A percentile compares a stretch with the other conserved stretches of the same genome.
Conservation (phyloP, 1,284 basidiomycete genomes). For the Ustanciosporium gigantosporum region DNA sequence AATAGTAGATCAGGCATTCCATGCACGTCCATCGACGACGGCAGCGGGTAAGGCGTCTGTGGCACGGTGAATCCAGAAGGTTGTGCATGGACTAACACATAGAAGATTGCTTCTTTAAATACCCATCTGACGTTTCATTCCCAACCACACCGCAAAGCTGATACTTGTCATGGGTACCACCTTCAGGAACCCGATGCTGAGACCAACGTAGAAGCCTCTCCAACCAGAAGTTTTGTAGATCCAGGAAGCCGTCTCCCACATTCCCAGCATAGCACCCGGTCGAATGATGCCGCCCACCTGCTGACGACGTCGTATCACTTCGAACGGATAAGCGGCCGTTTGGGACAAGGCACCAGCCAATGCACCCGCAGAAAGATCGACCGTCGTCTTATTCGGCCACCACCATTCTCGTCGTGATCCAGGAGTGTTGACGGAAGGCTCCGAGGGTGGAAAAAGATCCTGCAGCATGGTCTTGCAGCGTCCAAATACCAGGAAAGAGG, state of each 20-base stretch:
- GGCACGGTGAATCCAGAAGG: too few species aligned
- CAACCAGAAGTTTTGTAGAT: slow-evolving; percentile 76
- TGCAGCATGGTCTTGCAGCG: slow-evolving; percentile 54
- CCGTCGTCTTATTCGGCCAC: slow-evolving; percentile 58
- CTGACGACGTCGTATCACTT: slow-evolving; percentile 89
- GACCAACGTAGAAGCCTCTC: slow-evolving; percentile 89
- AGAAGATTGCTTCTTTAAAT: slow-evolving; percentile 41
- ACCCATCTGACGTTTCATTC: slow-evolving; percentile 58
- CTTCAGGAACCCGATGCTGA: slow-evolving; percentile 92
- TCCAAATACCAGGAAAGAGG: slow-evolving; percentile 75
- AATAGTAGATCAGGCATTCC: too few species aligned
- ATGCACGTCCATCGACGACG: too few species aligned
- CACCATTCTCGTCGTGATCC: slow-evolving; percentile 35
- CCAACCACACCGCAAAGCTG: slow-evolving; percentile 57
- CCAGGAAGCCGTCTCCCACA: slow-evolving; percentile 58
- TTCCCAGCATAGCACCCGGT: slow-evolving; percentile 52
- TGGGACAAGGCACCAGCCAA: slow-evolving; percentile 87
- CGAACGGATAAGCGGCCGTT: slow-evolving; percentile 93
- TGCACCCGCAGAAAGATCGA: slow-evolving; percentile 78
- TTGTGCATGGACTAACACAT: too few species aligned
- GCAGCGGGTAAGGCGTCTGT: too few species aligned
- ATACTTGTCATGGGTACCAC: slow-evolving; percentile 87
- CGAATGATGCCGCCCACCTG: slow-evolving; percentile 76
- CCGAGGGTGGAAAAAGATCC: slow-evolving; percentile 36
- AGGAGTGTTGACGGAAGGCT: slow-evolving; percentile 7